Conservation (phyloP, 345 rosid species). For the Noccaea caerulescens region DNA sequence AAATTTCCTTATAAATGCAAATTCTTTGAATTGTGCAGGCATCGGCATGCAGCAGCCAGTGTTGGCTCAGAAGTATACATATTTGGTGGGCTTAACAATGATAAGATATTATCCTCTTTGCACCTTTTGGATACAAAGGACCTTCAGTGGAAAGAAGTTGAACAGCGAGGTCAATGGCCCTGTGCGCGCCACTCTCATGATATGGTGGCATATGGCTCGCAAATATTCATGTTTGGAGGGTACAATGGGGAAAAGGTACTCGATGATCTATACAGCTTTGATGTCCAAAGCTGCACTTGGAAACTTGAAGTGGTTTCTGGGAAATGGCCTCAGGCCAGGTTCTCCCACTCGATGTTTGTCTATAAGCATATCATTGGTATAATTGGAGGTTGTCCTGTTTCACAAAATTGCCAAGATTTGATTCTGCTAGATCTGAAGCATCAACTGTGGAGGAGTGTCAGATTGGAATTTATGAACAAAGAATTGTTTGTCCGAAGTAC, state of each 20-base stretch:
- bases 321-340: constrained; percentile 76
- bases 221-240: constrained; percentile 80
- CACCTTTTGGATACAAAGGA: constrained; percentile 55
- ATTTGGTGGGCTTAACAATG: constrained; percentile 75
- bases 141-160: constrained; percentile 68
- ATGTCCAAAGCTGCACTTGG: constrained; percentile 62
- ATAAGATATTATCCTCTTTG: constrained; percentile 60
- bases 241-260: constrained; percentile 72
- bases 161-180: constrained; percentile 61
- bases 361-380: constrained; percentile 68
- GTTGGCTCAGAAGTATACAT: constrained; percentile 73
- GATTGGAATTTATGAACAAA: constrained; percentile 60
- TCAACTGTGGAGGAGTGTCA: constrained; percentile 65
- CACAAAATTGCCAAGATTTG: constrained; percentile 70
- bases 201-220: constrained; percentile 71
- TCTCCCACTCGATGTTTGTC: constrained; percentile 88
- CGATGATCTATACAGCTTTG: constrained; percentile 80
- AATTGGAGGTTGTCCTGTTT: constrained; percentile 93
- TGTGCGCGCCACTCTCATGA: constrained; percentile 88
- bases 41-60: constrained; percentile 84
- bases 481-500: constrained; percentile 80
- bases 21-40: constrained; percentile 56
- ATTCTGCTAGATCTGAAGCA: constrained; percentile 64
- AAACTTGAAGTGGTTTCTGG: constrained; percentile 69
- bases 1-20: constrained; percentile 20